Evolutionary conservation across 768 basidiomycete species (phyloP).

Genomic region (Tylopilus vinaceipallidus): DNA sequence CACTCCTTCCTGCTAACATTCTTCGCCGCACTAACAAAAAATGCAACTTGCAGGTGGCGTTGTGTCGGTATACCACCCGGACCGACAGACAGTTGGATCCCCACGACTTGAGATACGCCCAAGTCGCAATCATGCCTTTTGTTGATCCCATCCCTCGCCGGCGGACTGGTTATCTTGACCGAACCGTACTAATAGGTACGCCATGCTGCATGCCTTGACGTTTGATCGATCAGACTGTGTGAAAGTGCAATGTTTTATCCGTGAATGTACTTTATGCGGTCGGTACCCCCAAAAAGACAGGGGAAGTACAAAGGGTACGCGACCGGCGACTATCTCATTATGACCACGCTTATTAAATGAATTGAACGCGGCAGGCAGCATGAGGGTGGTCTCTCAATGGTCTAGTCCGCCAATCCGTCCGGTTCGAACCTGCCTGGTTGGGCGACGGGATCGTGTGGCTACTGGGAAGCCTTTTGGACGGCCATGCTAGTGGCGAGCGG

Average conservation of each 20-base stretch:
- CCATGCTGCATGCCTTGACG: background rate
- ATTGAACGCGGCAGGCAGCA: background rate
- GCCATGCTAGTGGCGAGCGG: background rate
- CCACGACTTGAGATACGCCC: constrained; percentile 6
- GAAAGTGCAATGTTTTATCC: background rate
- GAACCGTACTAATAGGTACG: background rate
- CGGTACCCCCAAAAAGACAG: background rate
- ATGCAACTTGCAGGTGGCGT: background rate
- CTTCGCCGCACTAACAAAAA: background rate
- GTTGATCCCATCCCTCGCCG: background rate
- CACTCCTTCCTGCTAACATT: background rate
- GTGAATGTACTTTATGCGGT: background rate
- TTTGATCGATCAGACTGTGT: constrained; percentile 1
- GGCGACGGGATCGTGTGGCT: background rate
- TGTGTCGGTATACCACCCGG: background rate
- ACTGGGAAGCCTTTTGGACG: no score
- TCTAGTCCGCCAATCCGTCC: background rate
- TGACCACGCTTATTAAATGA: background rate
- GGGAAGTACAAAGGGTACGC: background rate
- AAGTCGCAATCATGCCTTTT: background rate
- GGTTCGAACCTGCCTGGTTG: constrained; percentile 10
- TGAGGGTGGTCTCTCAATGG: background rate
- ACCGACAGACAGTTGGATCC: background rate
- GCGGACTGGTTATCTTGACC: background rate
- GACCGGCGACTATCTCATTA: background rate